Evolutionary conservation across 345 rosid species (phyloP).

Genomic region (Hypericum androsaemum): DNA sequence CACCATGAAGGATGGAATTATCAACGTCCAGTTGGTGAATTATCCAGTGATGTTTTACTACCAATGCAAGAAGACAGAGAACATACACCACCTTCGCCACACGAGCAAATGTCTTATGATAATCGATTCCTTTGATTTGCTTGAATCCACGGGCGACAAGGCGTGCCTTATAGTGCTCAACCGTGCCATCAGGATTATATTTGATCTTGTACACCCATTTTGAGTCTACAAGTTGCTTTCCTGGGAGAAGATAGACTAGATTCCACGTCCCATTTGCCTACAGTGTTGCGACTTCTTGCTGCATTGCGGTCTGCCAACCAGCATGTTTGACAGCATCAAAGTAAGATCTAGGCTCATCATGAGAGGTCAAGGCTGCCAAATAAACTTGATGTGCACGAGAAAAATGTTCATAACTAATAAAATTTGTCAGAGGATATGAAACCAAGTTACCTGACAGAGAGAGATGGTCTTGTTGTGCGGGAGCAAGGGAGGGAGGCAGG

Average conservation of each 20-base stretch:
- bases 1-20: neutral
- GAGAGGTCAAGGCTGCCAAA: too few species aligned
- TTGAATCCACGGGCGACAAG: neutral
- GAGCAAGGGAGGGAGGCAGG: too few species aligned
- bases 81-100: neutral
- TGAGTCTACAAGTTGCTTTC: neutral
- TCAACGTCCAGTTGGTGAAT: neutral
- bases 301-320: conserved; percentile 1
- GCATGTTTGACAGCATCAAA: neutral
- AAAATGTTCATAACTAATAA: too few species aligned
- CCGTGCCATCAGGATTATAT: neutral
- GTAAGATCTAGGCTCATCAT: neutral
- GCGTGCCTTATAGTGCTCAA: conserved; percentile 3
- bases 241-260: neutral
- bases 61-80: neutral
- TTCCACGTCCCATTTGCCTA: neutral
- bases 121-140: neutral
- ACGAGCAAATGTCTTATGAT: neutral
- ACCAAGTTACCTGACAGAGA: too few species aligned
- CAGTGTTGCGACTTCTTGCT: neutral
- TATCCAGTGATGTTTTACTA: neutral
- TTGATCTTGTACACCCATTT: conserved; percentile 4
- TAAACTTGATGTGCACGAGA: too few species aligned
- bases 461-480: too few species aligned
- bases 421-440: too few species aligned